Percentiles rank a stretch among this genome's conserved stretches.
These are phyloP conservation scores for Hymenoscyphus linearis DNA, from an alignment of 2,329 filamentous ascomycete species.

Conservation along the genomic window DNA sequence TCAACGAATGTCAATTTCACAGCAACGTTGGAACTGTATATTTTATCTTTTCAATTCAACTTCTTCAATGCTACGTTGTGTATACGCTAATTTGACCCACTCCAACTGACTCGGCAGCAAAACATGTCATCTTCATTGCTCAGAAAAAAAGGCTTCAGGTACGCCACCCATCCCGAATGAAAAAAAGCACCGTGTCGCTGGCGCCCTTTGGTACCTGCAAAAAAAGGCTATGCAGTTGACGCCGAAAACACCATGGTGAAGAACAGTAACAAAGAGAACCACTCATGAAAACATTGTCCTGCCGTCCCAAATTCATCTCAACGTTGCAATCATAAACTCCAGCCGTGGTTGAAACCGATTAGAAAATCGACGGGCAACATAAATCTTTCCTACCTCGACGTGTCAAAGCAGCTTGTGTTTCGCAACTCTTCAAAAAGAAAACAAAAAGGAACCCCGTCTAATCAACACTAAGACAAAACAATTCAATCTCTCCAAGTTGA, in stretches of 20 bases:
- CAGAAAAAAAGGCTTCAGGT: not conserved
- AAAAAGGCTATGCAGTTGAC: conserved; percentile 12
- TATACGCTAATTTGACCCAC: conserved; percentile 11
- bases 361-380: conserved; percentile 12
- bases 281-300: conserved; percentile 16
- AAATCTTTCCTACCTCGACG: conserved; percentile 12
- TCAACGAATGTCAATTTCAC: not conserved
- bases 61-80: conserved; percentile 12
- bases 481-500: conserved; percentile 82
- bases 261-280: not conserved
- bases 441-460: conserved; percentile 13
- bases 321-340: conserved; percentile 28
- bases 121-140: not conserved
- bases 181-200: conserved; percentile 11
- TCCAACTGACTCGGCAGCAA: not conserved
- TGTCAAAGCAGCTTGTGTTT: not conserved
- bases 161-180: not conserved
- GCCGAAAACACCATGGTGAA: conserved; percentile 22
- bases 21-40: not conserved
- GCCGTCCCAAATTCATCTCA: conserved; percentile 26
- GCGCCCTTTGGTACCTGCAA: conserved; percentile 14
- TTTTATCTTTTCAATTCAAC: conserved; percentile 6
- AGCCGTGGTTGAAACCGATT: conserved; percentile 18
- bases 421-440: not conserved
- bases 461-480: conserved; percentile 61